Percentiles rank a stretch among this genome's conserved stretches.
Conservation (phyloP, 1,139 yeast species). For the Lodderomyces jiufengensis region DNA sequence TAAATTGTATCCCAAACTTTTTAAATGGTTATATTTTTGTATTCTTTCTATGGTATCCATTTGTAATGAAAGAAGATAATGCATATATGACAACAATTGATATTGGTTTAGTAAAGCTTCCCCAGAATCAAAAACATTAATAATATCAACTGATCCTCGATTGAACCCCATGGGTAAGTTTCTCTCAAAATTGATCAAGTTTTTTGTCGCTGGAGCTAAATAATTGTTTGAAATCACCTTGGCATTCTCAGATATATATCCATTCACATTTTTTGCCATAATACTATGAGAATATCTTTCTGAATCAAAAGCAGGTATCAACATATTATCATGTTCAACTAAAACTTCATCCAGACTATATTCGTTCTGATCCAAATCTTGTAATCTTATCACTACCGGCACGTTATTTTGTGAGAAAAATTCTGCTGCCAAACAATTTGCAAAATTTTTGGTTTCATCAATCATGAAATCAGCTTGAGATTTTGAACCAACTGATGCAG, state of each 20-base stretch:
- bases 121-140: conserved; percentile 20
- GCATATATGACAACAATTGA: conserved; percentile 25
- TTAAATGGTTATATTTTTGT: conserved; percentile 24
- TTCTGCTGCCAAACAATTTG: conserved; percentile 22
- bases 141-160: conserved; percentile 26
- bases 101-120: conserved; percentile 36
- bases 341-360: conserved; percentile 20
- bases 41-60: conserved; percentile 1
- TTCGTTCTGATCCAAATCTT: conserved; percentile 14
- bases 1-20: conserved; percentile 33
- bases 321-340: conserved; percentile 35
- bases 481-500: conserved; percentile 12
- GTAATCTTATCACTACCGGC: conserved; percentile 26
- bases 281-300: conserved; percentile 33
- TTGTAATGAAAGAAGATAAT: background rate
- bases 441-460: conserved; percentile 26
- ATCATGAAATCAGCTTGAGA: conserved; percentile 22
- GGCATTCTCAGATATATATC: conserved; percentile 35
- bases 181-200: background rate
- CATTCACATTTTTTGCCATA: conserved; percentile 32
- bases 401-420: conserved; percentile 24
- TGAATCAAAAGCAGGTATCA: conserved; percentile 37
- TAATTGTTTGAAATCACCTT: conserved; percentile 31
- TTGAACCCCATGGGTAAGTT: conserved; percentile 27
- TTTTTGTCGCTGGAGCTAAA: conserved; percentile 16